Evolutionary conservation across 495 filamentous ascomycete species (phyloP), one percentile per base, ranked within the genome.

Genomic region (Elasticomyces elasticus): DNA sequence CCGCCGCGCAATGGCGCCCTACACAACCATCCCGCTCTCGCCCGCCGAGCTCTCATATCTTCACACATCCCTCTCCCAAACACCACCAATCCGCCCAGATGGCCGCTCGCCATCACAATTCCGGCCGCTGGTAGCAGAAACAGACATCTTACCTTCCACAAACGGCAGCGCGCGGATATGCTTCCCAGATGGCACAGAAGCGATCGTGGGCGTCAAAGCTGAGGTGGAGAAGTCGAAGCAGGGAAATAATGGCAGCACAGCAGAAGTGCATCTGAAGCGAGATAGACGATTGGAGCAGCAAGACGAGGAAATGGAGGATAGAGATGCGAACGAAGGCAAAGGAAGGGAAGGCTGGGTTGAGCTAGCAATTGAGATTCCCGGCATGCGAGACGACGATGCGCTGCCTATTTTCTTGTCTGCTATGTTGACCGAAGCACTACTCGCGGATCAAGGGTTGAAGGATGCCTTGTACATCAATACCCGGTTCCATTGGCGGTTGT

Each of bases 1-100:
- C n/a, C n/a, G n/a, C n/a, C n/a, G n/a, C 9, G 40, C 40, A 10
- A 54, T 54, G 51, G 40, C 51, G 5, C 51, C 51, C 40, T 54
- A 54, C 51, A 45, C 40, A 5, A 23, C 17, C 51, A 45, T 86
- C 46, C 57, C 59, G 61, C 82, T 98, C 70, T 95, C 89, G 20
- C 90, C 90, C 37, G 87, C 92, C 60, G 94, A 98, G 70, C 87
- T 97, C 61, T 87, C 90, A 67, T 98, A 95, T 76, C 82, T 96
- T 44, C 89, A 90, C 78, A 79, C 82, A 51, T 92, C 92, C 3
- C 88, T 98, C 62, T 74, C 79, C 11, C 75, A 76, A 37, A 78
- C 82, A 28, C 84, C 81, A n/a, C 87, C 92, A 6, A 84, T 97
- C 64, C 90, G 92, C 25, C 88, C 91, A 20, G 92, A 98, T 67